Base-by-base conservation (phyloP, 129 eudicot species). In the Rutidosis leptorrhynchoides region DNA sequence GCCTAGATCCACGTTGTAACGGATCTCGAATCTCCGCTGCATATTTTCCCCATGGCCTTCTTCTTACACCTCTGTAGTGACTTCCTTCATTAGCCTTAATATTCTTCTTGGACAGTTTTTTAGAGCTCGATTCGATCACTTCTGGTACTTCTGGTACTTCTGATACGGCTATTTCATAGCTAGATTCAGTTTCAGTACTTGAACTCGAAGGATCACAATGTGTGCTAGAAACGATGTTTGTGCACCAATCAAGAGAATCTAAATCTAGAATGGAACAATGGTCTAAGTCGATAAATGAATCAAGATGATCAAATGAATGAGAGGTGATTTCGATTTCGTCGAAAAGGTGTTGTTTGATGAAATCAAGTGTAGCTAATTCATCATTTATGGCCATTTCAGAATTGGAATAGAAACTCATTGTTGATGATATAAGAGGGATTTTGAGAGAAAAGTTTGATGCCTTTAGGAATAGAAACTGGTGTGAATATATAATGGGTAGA, bases 21-120 rank as follows among this genome's bases (percentile, higher is more conserved):
- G 96, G 89, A 62, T 88, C 88, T 3, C 92, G 83, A 26, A 88
- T 88, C 84, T 88, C 96, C 42, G 96, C 92, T 6, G 96, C 91
- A 68, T 56, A 88, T 67, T 88, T 88, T 9, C 96, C 96, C 96
- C 88, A 88, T 24, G 96, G 88, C 81, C 96, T 49, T 62, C 69
- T 74, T 64, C 96, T 72, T 53, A 88, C 83, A 2, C 96, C 96
- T 76, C 92, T 78, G 77, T 84, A 88, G 14, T 73, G 84, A 58
- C 65, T 32, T 52, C 60, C 81, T 52, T 67, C 79, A 43, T 70
- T 62, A 37, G 15, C 22, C n/a, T 40, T 66, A 22, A 12, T 40
- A 40, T 40, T 69, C 27, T 6, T 79, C 60, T 14, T 75, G 46
- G 76, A 22, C 27, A 85, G 88, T 71, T 69, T 81, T 46, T 62